phyloP scores from a whole-genome alignment of 1,284 basidiomycete species.

The Ustilago esculenta region DNA sequence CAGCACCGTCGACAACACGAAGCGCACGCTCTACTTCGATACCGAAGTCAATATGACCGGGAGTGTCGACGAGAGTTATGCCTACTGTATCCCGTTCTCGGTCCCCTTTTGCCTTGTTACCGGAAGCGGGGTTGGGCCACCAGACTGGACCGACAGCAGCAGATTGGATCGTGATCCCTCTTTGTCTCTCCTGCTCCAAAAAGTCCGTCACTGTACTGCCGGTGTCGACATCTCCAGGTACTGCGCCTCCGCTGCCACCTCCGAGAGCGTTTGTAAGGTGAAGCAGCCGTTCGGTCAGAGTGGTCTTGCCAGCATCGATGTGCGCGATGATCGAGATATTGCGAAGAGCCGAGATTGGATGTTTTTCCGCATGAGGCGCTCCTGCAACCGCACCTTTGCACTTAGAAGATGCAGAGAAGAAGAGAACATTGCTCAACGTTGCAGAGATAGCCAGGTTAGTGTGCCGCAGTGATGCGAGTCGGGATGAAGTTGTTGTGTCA shows the following conservation, averaged over 20 bases:
- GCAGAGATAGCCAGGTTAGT: too few relatives aligned
- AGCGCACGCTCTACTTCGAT: conserved; percentile 94
- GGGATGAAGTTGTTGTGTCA: neutral
- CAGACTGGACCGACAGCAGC: conserved; percentile 85
- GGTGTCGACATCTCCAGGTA: conserved; percentile 81
- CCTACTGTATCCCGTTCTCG: conserved; percentile 71
- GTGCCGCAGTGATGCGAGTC: neutral
- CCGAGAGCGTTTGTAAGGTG: conserved; percentile 77
- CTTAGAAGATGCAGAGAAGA: conserved; percentile 4
- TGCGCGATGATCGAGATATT: conserved; percentile 55
- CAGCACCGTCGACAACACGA: conserved; percentile 85
- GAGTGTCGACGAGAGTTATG: conserved; percentile 88
- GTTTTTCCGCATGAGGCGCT: conserved; percentile 27
- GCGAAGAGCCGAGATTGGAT: conserved; percentile 38
- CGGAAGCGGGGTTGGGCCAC: conserved; percentile 70
- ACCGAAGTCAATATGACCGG: conserved; percentile 90
- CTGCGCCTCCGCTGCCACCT: neutral
- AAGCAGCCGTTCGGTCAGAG: conserved; percentile 85
- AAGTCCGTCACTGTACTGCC: conserved; percentile 92
- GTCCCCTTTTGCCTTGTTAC: neutral
- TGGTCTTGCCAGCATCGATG: conserved; percentile 86
- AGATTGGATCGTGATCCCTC: conserved; percentile 90
- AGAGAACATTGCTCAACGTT: neutral
- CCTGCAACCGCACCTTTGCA: neutral
- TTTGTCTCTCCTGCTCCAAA: conserved; percentile 84